A percentile compares a stretch with the other conserved stretches of the same genome.
phyloP scores from a whole-genome alignment of 257 asterid species.

The Anisodus tanguticus region DNA sequence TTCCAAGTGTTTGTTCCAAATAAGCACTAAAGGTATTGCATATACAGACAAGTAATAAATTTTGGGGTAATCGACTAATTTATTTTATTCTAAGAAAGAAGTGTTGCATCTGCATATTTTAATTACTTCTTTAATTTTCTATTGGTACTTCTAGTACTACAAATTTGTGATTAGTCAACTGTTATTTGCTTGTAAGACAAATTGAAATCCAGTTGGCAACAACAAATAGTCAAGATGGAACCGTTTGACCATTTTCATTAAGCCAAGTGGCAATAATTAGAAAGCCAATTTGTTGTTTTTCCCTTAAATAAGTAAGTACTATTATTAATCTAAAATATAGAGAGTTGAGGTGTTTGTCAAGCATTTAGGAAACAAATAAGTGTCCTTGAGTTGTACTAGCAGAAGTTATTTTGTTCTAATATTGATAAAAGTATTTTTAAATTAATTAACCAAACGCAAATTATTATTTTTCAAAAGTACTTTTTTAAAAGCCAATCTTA shows the following conservation, averaged over 20 bases:
- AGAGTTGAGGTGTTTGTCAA: too few relatives aligned
- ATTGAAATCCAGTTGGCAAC: not conserved
- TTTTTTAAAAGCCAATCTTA: too few relatives aligned
- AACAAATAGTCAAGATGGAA: not conserved
- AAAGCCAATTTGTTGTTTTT: not conserved
- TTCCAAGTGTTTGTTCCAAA: too few relatives aligned
- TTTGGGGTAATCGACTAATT: not conserved
- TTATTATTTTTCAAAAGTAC: too few relatives aligned
- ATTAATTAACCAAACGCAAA: too few relatives aligned
- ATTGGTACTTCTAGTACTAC: not conserved
- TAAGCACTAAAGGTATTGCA: too few relatives aligned
- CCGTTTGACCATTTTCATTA: not conserved
- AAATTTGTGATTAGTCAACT: constrained; percentile 13
- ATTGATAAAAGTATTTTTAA: too few relatives aligned
- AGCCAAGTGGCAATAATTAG: not conserved
- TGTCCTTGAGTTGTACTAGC: too few relatives aligned
- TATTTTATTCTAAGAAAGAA: not conserved
- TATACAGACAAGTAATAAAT: not conserved
- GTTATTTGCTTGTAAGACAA: not conserved
- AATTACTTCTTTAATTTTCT: not conserved
- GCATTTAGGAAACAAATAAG: too few relatives aligned
- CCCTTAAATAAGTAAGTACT: too few relatives aligned
- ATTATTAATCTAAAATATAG: too few relatives aligned
- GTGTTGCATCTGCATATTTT: not conserved
- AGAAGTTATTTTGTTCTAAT: too few relatives aligned